Conservation (phyloP, 176 grass and related monocot genomes). For the Musa acuminata region DNA sequence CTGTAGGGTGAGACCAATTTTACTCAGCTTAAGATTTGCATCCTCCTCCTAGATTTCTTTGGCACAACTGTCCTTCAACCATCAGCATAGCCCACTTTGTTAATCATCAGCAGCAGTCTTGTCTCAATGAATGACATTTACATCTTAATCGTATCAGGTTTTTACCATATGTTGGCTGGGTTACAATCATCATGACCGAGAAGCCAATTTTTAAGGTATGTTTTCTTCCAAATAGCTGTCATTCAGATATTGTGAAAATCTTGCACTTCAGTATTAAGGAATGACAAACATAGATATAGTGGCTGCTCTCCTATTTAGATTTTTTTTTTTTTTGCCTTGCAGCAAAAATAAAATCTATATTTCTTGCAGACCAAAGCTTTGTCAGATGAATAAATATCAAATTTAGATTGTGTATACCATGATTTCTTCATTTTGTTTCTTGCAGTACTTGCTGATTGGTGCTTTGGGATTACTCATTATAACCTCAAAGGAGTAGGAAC, state of each 20-base stretch:
- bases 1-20: slow-evolving; percentile 45
- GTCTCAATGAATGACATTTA: neutral
- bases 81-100: neutral
- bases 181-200: slow-evolving; percentile 75
- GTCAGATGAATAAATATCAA: neutral
- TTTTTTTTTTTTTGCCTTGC: too few relatives aligned
- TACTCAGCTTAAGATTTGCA: neutral
- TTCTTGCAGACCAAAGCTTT: too few relatives aligned
- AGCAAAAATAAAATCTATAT: too few relatives aligned
- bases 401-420: neutral
- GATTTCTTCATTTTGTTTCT: slow-evolving; percentile 1
- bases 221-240: neutral
- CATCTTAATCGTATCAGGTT: slow-evolving; percentile 30
- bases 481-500: slow-evolving; percentile 42
- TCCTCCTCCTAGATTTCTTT: neutral
- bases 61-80: neutral
- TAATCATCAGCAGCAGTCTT: too few relatives aligned
- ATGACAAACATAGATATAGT: neutral
- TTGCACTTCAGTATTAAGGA: neutral
- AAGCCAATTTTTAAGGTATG: slow-evolving; percentile 69
- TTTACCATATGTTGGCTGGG: slow-evolving; percentile 70
- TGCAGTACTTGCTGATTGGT: slow-evolving; percentile 73
- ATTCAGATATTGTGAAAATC: neutral
- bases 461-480: slow-evolving; percentile 56
- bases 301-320: neutral